These are phyloP conservation scores for Blastocystis sp. DNA, from an alignment of 352 stramenopile species.

Conservation along the genomic window DNA sequence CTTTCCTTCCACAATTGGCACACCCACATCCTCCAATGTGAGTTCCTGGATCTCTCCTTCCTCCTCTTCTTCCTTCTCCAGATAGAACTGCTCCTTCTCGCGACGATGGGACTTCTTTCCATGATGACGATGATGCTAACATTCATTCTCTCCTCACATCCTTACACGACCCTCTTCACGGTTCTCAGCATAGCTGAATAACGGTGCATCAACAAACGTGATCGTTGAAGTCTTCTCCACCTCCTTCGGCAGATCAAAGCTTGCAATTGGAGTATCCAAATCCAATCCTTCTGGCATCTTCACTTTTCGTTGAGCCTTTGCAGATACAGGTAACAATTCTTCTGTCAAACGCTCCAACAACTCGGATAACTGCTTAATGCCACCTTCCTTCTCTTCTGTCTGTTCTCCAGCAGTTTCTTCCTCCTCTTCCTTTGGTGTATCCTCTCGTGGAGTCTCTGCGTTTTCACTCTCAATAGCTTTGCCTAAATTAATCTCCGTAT, in stretches of 20 bases:
- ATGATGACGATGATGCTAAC: constrained; percentile 68
- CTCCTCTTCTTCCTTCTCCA: constrained; percentile 66
- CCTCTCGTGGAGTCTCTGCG: background rate
- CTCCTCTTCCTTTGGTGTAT: background rate
- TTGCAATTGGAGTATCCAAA: constrained; percentile 64
- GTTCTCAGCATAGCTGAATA: constrained; percentile 28
- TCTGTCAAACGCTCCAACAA: constrained; percentile 74
- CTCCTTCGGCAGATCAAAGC: constrained; percentile 73
- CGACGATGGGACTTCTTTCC: constrained; percentile 50
- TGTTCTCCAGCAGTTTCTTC: background rate
- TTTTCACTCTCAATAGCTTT: background rate
- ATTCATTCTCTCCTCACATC: constrained; percentile 72
- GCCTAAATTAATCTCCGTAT: constrained; percentile 2
- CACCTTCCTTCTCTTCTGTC: background rate
- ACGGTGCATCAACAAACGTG: constrained; percentile 13
- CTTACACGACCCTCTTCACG: constrained; percentile 66
- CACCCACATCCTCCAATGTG: constrained; percentile 30
- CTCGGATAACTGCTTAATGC: background rate
- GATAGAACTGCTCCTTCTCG: constrained; percentile 71
- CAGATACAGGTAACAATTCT: constrained; percentile 76
- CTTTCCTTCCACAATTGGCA: constrained; percentile 64
- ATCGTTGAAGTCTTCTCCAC: constrained; percentile 71
- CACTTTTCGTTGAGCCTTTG: constrained; percentile 83
- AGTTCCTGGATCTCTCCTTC: constrained; percentile 15
- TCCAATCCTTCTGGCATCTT: constrained; percentile 75